Base-by-base conservation (phyloP, 2,329 filamentous ascomycete species). In the Penicillium capsulatum region DNA sequence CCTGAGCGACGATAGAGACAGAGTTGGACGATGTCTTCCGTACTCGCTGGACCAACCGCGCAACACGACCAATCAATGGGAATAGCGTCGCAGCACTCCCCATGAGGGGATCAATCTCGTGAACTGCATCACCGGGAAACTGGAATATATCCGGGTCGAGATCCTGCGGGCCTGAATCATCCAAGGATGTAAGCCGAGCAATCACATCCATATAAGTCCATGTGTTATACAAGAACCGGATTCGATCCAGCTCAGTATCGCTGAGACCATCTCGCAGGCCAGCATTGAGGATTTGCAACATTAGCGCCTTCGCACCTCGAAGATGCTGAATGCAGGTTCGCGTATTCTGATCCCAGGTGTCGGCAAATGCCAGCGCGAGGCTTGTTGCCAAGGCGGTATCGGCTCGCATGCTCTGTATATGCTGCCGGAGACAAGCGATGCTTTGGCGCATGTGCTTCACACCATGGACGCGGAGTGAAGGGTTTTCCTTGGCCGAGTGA, bases 131-230 rank as follows among this genome's bases (percentile, higher is more conserved):
- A 38, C 56, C 66, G 4, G 71, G 67, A 16, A 66, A 60, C 19
- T 66, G 63, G n/a, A 68, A 62, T 15, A 58, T 54, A n/a, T 57
- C 52, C 14, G 58, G 8, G 60, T 67, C 34, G 13, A 73, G 50
- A 4, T 73, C 65, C 29, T 69, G 66, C 31, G 76, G 70, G 9
- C 78, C 76, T 16, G 77, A 75, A 24, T 76, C 73, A 42, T 79
- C 76, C 3, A 77, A 63, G 3, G 80, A 80, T 0, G 81, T 85
- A 34, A 86, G 65, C 10, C 81, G 75, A 16, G 82, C 78, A 46
- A 86, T 81, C 17, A 86, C 83, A 57, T 85, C 81, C 75, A 85
- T 82, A 53, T 86, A 86, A 6, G 85, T 73, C 79, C 80, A 86
- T 3, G 78, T 79, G 54, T 84, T 85, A 63, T 80, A 83, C 13